Conservation (phyloP, 805 yeast species). For the Candida tammaniensis region DNA sequence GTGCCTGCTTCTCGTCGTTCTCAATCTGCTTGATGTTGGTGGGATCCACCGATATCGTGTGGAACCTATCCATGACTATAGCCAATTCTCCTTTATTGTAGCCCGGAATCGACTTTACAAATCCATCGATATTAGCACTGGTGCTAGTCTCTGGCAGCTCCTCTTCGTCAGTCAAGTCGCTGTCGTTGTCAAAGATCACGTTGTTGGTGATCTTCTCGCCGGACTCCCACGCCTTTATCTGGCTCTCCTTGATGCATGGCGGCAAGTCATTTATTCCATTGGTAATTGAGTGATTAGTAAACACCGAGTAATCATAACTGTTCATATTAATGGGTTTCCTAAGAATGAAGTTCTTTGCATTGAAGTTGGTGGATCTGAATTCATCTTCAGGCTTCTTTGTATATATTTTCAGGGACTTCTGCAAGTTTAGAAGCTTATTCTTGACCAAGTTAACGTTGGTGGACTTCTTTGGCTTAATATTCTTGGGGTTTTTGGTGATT, state of each 20-base stretch:
- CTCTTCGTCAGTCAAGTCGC: conserved; percentile 20
- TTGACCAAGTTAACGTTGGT: conserved; percentile 30
- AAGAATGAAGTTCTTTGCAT: conserved; percentile 27
- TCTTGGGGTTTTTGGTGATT: conserved; percentile 9
- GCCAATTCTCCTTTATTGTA: conserved; percentile 35
- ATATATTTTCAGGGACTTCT: conserved; percentile 31
- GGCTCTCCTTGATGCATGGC: conserved; percentile 39
- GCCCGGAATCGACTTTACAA: conserved; percentile 36
- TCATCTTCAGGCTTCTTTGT: conserved; percentile 7
- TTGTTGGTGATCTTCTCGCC: conserved; percentile 38
- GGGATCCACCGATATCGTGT: conserved; percentile 1
- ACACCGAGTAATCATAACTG: conserved; percentile 37
- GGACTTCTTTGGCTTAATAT: conserved; percentile 15
- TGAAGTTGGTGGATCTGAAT: conserved; percentile 21
- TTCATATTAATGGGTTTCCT: conserved; percentile 31
- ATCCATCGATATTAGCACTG: conserved; percentile 6
- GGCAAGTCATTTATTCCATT: conserved; percentile 23
- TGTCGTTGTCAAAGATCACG: conserved; percentile 32
- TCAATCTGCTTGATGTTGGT: conserved; percentile 9
- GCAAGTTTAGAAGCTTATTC: conserved; percentile 37
- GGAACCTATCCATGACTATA: conserved; percentile 20
- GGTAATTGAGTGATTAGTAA: conserved; percentile 21
- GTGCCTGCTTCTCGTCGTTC: conserved; percentile 22
- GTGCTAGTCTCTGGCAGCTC: conserved; percentile 18
- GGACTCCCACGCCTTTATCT: conserved; percentile 43